phyloP scores from a whole-genome alignment of 768 basidiomycete genomes.

The Suillus tomentosus region DNA sequence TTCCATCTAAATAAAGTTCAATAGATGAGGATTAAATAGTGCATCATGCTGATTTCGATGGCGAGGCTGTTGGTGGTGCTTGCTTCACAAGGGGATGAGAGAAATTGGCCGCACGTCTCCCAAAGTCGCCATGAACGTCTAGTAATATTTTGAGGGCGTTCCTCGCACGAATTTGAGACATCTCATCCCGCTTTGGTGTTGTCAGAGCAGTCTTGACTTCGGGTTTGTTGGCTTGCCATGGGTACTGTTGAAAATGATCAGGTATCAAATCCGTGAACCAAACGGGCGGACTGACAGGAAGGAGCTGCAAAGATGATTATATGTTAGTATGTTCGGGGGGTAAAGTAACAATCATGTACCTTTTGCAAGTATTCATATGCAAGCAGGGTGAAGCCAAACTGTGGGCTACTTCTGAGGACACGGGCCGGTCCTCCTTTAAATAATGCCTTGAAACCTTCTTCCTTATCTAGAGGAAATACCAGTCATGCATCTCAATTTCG shows the following conservation, averaged over 20 bases:
- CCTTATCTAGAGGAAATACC: constrained; percentile 56
- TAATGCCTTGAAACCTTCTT: constrained; percentile 87
- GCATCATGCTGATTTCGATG: constrained; percentile 24
- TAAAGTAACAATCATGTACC: constrained; percentile 37
- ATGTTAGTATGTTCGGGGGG: background rate
- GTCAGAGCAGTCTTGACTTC: constrained; percentile 73
- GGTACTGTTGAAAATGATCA: constrained; percentile 56
- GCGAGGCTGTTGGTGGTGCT: constrained; percentile 14
- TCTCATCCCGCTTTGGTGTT: constrained; percentile 67
- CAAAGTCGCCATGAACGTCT: constrained; percentile 90
- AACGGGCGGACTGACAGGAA: constrained; percentile 30
- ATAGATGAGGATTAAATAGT: background rate
- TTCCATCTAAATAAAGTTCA: constrained; percentile 7
- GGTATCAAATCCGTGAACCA: constrained; percentile 7
- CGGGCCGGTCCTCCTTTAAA: constrained; percentile 94
- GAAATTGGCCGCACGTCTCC: constrained; percentile 51
- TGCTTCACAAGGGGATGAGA: constrained; percentile 24
- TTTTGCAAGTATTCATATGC: constrained; percentile 75
- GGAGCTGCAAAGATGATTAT: constrained; percentile 25
- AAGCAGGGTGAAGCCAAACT: constrained; percentile 93
- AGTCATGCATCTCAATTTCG: constrained; percentile 11
- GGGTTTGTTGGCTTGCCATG: constrained; percentile 69
- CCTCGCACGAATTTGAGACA: constrained; percentile 86
- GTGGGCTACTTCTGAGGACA: constrained; percentile 83
- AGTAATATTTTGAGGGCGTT: constrained; percentile 93